Percentiles rank a stretch among this genome's conserved stretches.
phyloP scores from a whole-genome alignment of 805 yeast genomes.

The Cyberlindnera xishuangbannaensis region DNA sequence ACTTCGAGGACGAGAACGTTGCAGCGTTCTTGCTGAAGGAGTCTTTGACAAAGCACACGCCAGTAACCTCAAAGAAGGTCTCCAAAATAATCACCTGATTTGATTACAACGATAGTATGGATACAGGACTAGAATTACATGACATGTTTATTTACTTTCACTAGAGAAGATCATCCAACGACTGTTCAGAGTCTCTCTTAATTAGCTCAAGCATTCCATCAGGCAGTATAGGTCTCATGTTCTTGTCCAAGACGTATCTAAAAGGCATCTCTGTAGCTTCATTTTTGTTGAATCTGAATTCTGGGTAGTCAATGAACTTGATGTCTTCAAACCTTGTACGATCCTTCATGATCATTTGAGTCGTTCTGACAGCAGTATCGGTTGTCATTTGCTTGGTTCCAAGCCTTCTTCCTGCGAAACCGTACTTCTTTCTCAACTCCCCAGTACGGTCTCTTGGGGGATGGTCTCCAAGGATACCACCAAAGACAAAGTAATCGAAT shows the following conservation, averaged over 20 bases:
- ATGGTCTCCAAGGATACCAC: conserved; percentile 94
- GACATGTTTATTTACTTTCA: too few species aligned
- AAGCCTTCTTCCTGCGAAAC: conserved; percentile 80
- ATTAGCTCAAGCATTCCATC: conserved; percentile 87
- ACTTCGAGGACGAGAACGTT: conserved; percentile 81
- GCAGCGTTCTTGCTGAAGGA: conserved; percentile 73
- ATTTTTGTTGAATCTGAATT: conserved; percentile 76
- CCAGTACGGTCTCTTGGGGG: conserved; percentile 91
- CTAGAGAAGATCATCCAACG: conserved; percentile 56
- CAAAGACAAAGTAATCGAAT: conserved; percentile 89
- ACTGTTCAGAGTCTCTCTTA: conserved; percentile 78
- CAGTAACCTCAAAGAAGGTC: conserved; percentile 27
- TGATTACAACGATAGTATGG: too few species aligned
- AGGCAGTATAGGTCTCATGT: conserved; percentile 78
- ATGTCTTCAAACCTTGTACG: conserved; percentile 60
- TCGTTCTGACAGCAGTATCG: conserved; percentile 92
- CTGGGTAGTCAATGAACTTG: conserved; percentile 88
- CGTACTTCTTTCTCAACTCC: conserved; percentile 72
- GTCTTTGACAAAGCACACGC: conserved; percentile 28
- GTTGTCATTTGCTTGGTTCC: conserved; percentile 95
- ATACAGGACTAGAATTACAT: too few species aligned
- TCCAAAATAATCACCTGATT: not conserved
- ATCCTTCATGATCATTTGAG: conserved; percentile 69
- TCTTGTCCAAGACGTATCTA: conserved; percentile 66
- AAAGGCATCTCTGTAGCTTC: conserved; percentile 99